phyloP scores from a whole-genome alignment of 75 land plant genomes.

The Selaginella moellendorffii region DNA sequence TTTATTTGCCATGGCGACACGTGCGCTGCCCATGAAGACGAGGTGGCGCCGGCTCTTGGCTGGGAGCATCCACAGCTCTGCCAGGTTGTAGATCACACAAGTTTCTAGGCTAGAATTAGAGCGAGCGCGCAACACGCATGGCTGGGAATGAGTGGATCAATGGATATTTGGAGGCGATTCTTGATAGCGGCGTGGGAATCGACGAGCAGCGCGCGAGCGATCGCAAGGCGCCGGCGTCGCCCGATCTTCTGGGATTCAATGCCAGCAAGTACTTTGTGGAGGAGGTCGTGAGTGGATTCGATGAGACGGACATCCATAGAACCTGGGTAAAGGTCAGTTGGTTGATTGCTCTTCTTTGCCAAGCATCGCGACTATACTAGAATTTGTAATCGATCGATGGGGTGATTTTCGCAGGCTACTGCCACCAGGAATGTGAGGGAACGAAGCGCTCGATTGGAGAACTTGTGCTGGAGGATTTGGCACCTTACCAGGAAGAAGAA shows the following conservation, averaged over 20 bases:
- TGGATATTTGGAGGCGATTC: slow-evolving; percentile 65
- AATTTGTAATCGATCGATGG: too few relatives aligned
- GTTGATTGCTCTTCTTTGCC: not conserved
- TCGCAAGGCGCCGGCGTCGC: not conserved
- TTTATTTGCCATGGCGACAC: too few relatives aligned
- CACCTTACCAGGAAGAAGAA: slow-evolving; percentile 72
- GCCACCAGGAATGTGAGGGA: slow-evolving; percentile 59
- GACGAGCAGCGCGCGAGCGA: slow-evolving; percentile 4
- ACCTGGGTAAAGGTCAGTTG: slow-evolving; percentile 66
- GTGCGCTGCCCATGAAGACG: too few relatives aligned
- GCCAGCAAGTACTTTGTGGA: slow-evolving; percentile 72
- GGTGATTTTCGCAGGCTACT: slow-evolving; percentile 44
- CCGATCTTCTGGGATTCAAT: slow-evolving; percentile 24
- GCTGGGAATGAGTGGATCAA: slow-evolving; percentile 82
- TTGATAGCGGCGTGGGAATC: slow-evolving; percentile 44
- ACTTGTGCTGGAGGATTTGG: slow-evolving; percentile 92
- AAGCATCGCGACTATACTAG: too few relatives aligned
- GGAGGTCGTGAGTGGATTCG: slow-evolving; percentile 63
- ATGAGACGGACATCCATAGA: slow-evolving; percentile 66
- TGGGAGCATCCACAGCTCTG: too few relatives aligned
- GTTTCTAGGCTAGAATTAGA: too few relatives aligned
- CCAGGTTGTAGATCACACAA: too few relatives aligned
- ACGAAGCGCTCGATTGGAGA: slow-evolving; percentile 57
- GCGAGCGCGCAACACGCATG: slow-evolving; percentile 24
- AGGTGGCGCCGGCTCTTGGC: too few relatives aligned